Percentiles rank a stretch among this genome's conserved stretches.
Evolutionary conservation across 2,329 filamentous ascomycete species (phyloP).

Genomic region (Colletotrichum lentis): DNA sequence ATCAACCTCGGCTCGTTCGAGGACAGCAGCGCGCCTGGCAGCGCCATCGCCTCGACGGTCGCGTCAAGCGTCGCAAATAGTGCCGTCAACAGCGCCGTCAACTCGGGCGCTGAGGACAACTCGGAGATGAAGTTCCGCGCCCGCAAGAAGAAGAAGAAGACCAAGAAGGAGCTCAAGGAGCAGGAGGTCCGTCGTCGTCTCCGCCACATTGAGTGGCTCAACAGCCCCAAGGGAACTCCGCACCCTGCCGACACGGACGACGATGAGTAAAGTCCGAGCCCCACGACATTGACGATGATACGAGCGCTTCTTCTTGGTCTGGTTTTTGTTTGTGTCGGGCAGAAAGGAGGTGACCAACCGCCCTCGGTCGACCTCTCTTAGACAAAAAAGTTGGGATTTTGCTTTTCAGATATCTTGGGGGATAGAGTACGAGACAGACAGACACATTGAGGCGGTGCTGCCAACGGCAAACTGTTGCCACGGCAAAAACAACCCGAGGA

Average conservation of each 20-base stretch:
- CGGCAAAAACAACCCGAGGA: background rate
- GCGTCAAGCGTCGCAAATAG: constrained; percentile 64
- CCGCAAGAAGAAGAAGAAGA: constrained; percentile 98
- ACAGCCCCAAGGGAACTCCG: constrained; percentile 84
- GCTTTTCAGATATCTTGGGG: constrained; percentile 19
- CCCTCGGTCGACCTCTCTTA: constrained; percentile 9
- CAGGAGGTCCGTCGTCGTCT: constrained; percentile 85
- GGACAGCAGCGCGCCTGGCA: constrained; percentile 68
- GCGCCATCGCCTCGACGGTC: constrained; percentile 66
- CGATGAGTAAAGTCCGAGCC: constrained; percentile 57
- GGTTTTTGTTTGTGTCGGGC: constrained; percentile 17
- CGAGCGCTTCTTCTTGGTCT: constrained; percentile 17
- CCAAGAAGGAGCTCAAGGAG: constrained; percentile 95
- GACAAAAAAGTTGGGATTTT: constrained; percentile 17
- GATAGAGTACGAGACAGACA: background rate
- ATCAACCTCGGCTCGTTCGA: constrained; percentile 86
- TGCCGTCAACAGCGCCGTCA: constrained; percentile 70
- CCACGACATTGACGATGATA: constrained; percentile 28
- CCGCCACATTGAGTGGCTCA: constrained; percentile 86
- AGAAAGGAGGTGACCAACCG: constrained; percentile 5
- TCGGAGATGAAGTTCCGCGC: constrained; percentile 85
- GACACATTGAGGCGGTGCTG: background rate
- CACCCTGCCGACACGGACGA: constrained; percentile 81
- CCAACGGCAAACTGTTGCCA: background rate
- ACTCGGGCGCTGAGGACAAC: constrained; percentile 84